These are phyloP conservation scores for Sphagnum tenellum DNA, from an alignment of 225 moss, liverwort and hornwort species.

Conservation along the genomic window DNA sequence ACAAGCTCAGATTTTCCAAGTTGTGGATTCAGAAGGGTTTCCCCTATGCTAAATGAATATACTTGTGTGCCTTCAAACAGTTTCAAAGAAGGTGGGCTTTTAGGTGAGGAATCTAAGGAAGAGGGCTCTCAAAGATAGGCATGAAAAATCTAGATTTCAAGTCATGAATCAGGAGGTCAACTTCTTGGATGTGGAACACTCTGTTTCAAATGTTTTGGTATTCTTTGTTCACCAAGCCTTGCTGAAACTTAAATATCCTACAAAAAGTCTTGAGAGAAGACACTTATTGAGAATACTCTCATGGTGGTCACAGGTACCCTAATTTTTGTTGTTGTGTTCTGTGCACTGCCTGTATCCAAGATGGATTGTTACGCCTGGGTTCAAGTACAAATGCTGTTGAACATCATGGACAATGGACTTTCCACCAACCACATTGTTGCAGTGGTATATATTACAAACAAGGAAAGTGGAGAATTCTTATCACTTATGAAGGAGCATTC, in stretches of 20 bases:
- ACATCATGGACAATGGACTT: too few species aligned
- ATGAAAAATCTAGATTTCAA: slow-evolving; percentile 79
- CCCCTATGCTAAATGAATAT: background rate
- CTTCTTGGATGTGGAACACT: slow-evolving; percentile 77
- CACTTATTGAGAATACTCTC: too few species aligned
- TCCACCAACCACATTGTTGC: too few species aligned
- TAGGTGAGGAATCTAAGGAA: slow-evolving; percentile 12
- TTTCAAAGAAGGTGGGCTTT: background rate
- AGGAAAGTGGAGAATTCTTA: slow-evolving; percentile 80
- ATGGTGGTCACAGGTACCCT: too few species aligned
- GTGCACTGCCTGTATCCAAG: too few species aligned
- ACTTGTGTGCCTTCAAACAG: background rate
- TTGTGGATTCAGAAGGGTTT: slow-evolving; percentile 9
- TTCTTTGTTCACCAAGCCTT: too few species aligned
- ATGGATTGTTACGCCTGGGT: too few species aligned
- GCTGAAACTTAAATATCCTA: too few species aligned
- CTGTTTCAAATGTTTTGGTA: slow-evolving; percentile 89
- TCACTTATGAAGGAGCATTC: slow-evolving; percentile 61
- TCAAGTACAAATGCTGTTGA: too few species aligned
- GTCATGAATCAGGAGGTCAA: slow-evolving; percentile 57
- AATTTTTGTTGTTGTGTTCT: too few species aligned
- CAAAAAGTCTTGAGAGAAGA: too few species aligned
- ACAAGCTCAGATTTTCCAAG: too few species aligned
- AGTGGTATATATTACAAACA: slow-evolving; percentile 43
- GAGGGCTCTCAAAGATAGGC: slow-evolving; percentile 29